Percentiles rank a stretch among this genome's conserved stretches.
phyloP scores from a whole-genome alignment of 495 filamentous ascomycete genomes.

The Penicillium antarcticum region DNA sequence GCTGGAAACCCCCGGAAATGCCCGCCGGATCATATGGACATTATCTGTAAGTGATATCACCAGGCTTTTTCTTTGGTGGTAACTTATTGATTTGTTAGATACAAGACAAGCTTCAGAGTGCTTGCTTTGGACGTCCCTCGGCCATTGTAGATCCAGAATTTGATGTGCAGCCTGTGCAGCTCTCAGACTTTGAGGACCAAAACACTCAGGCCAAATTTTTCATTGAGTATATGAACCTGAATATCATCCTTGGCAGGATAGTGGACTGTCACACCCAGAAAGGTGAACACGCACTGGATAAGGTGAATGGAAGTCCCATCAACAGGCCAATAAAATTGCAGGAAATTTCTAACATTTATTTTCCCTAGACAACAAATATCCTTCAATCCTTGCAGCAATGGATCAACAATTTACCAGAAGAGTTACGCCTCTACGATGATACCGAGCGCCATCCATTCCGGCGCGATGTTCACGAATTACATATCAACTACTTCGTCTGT shows the following conservation, averaged over 20 bases:
- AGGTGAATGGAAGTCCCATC: not conserved
- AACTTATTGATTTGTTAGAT: not conserved
- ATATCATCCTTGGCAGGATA: constrained; percentile 1
- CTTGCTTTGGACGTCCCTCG: constrained; percentile 4
- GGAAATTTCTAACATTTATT: too few relatives aligned
- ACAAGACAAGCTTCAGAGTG: constrained; percentile 1
- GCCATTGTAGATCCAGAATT: not conserved
- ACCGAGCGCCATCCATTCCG: not conserved
- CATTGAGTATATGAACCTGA: constrained; percentile 4
- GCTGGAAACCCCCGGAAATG: constrained; percentile 3
- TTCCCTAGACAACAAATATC: not conserved
- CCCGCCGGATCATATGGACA: constrained; percentile 8
- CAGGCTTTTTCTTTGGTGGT: too few relatives aligned
- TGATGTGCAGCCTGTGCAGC: not conserved
- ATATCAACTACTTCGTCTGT: constrained; percentile 9
- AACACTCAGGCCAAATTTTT: not conserved
- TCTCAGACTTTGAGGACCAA: not conserved
- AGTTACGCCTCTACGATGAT: not conserved
- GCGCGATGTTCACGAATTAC: constrained; percentile 1
- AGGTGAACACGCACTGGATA: not conserved
- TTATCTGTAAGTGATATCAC: not conserved
- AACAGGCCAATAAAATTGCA: too few relatives aligned
- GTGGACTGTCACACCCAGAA: constrained; percentile 1
- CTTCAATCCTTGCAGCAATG: constrained; percentile 3
- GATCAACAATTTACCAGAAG: not conserved